Conservation (phyloP, 495 filamentous ascomycete species). For the Umbilicaria muhlenbergii region DNA sequence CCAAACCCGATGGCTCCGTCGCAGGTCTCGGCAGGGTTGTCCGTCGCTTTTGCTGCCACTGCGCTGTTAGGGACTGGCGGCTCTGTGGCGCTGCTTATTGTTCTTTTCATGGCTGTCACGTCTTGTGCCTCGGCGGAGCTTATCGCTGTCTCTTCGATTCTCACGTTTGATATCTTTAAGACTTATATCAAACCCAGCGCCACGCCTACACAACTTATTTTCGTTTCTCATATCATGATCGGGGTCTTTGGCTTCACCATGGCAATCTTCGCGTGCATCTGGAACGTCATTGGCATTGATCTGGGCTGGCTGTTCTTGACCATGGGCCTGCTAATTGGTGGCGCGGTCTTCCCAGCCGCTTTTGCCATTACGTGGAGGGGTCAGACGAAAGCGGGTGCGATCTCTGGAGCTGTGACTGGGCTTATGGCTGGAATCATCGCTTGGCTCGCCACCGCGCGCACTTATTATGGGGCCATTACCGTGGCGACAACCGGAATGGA, state of each 20-base stretch:
- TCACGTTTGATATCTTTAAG: constrained; percentile 42
- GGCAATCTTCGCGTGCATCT: constrained; percentile 26
- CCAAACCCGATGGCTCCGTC: constrained; percentile 29
- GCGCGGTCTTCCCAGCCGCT: constrained; percentile 32
- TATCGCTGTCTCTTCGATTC: constrained; percentile 36
- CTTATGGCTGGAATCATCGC: constrained; percentile 26
- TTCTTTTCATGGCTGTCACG: constrained; percentile 40
- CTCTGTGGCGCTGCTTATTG: constrained; percentile 29
- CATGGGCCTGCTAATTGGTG: constrained; percentile 30
- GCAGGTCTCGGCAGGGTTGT: constrained; percentile 30
- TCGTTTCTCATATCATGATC: constrained; percentile 31
- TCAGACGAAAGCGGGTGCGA: constrained; percentile 27
- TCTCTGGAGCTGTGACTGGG: constrained; percentile 27
- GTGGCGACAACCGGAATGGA: constrained; percentile 26
- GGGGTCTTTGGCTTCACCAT: constrained; percentile 31
- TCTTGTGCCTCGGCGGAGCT: constrained; percentile 32
- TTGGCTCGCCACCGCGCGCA: constrained; percentile 30
- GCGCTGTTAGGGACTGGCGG: constrained; percentile 32
- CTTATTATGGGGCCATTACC: constrained; percentile 27
- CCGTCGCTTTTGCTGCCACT: constrained; percentile 29
- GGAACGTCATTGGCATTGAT: constrained; percentile 27
- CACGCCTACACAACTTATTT: constrained; percentile 26
- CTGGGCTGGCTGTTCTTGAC: constrained; percentile 31
- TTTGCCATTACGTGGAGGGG: constrained; percentile 34
- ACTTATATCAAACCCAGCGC: constrained; percentile 33